Evolutionary conservation across 2,329 filamentous ascomycete species (phyloP).

Genomic region (Monosporascus sp.): DNA sequence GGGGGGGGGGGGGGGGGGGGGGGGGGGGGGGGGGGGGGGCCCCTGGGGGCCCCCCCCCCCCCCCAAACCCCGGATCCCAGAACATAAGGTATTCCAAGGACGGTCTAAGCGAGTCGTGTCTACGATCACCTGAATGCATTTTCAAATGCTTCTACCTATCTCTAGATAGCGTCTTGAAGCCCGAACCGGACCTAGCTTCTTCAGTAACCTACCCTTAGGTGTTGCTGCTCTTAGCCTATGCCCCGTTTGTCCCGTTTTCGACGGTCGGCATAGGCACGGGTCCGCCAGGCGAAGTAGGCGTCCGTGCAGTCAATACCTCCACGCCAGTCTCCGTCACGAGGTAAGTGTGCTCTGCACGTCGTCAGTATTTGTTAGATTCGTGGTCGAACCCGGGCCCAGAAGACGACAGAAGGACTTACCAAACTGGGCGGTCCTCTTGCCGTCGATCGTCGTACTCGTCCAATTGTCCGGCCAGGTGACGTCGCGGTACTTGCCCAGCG

Average conservation of each 20-base stretch:
- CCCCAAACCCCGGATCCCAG: no score
- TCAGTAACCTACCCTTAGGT: neutral
- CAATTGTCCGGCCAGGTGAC: conserved; percentile 98
- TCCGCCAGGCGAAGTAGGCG: conserved; percentile 70
- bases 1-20: no score
- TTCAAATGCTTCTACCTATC: no score
- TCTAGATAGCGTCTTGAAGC: no score
- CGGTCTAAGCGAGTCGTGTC: no score
- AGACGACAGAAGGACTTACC: conserved; percentile 45
- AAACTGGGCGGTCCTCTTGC: conserved; percentile 87
- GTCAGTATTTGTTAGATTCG: neutral
- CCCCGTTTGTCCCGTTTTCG: conserved; percentile 14
- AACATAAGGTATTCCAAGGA: no score
- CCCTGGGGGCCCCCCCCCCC: no score
- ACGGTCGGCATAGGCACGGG: conserved; percentile 52
- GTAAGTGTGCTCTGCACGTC: conserved; percentile 65
- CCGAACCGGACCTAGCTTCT: no score
- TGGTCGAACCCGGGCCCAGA: neutral
- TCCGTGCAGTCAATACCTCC: conserved; percentile 73
- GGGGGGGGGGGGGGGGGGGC: no score
- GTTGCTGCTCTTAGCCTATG: neutral
- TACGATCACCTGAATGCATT: no score
- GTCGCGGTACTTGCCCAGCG: conserved; percentile 82
- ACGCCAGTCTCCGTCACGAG: conserved; percentile 80
- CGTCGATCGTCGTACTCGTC: conserved; percentile 92